phyloP scores from a whole-genome alignment of 495 filamentous ascomycete genomes.

The Bacidia gigantensis region DNA sequence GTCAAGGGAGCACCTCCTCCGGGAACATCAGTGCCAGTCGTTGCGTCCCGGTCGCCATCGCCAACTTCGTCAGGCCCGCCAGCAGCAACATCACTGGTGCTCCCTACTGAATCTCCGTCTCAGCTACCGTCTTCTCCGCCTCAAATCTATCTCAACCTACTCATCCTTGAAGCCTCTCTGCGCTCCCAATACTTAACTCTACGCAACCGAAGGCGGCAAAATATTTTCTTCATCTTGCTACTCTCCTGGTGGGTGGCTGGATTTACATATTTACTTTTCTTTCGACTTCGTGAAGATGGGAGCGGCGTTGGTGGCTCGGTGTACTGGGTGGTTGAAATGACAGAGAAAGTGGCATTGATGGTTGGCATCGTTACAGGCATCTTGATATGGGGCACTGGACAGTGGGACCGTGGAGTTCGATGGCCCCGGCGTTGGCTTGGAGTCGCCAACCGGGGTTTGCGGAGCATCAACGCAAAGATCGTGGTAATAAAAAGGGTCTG shows the following conservation, averaged over 20 bases:
- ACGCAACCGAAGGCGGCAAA: slow-evolving; percentile 75
- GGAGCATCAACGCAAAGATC: slow-evolving; percentile 89
- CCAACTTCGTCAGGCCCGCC: slow-evolving; percentile 22
- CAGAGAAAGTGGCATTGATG: slow-evolving; percentile 75
- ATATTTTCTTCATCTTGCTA: slow-evolving; percentile 83
- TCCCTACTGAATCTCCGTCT: slow-evolving; percentile 66
- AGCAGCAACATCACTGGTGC: slow-evolving; percentile 44
- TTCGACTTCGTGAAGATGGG: slow-evolving; percentile 82
- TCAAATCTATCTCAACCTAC: slow-evolving; percentile 97
- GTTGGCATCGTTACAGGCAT: slow-evolving; percentile 71
- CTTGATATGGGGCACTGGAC: slow-evolving; percentile 83
- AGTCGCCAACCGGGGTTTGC: slow-evolving; percentile 74
- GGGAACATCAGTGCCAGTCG: slow-evolving; percentile 23
- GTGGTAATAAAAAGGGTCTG: slow-evolving; percentile 74
- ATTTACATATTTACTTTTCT: slow-evolving; percentile 77
- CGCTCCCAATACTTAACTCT: slow-evolving; percentile 85
- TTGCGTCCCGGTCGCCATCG: slow-evolving; percentile 19
- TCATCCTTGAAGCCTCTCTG: slow-evolving; percentile 90
- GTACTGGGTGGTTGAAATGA: slow-evolving; percentile 87
- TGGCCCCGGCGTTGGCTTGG: slow-evolving; percentile 89
- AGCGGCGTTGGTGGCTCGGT: slow-evolving; percentile 78
- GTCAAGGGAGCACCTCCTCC: slow-evolving; percentile 67
- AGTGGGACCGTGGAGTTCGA: slow-evolving; percentile 86
- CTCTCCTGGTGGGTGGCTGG: slow-evolving; percentile 65
- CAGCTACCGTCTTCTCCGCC: slow-evolving; percentile 83